These are phyloP conservation scores for Metarhizium guizhouense DNA, from an alignment of 2,329 filamentous ascomycete species.

Conservation along the genomic window DNA sequence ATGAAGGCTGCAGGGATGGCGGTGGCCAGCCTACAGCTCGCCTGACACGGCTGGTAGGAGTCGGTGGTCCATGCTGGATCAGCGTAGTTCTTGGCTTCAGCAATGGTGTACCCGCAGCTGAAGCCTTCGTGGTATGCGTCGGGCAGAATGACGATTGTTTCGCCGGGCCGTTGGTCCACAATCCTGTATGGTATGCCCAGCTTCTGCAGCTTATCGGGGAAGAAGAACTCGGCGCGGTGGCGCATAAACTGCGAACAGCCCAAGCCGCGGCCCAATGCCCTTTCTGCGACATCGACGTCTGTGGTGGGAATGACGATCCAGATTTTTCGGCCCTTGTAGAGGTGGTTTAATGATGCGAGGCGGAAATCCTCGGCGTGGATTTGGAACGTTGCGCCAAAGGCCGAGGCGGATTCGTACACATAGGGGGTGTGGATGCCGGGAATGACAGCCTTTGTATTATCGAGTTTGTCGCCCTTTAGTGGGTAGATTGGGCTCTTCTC, in stretches of 20 bases:
- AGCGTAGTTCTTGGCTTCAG: slow-evolving; percentile 31
- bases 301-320: slow-evolving; percentile 30
- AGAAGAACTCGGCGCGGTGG: slow-evolving; percentile 31
- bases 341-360: slow-evolving; percentile 28
- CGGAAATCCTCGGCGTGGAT: slow-evolving; percentile 32
- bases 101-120: slow-evolving; percentile 31
- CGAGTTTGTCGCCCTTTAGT: slow-evolving; percentile 26
- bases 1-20: slow-evolving; percentile 27
- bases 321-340: slow-evolving; percentile 31
- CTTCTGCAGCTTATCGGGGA: slow-evolving; percentile 29
- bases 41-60: slow-evolving; percentile 25
- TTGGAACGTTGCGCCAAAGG: slow-evolving; percentile 30
- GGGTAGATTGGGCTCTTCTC: slow-evolving; percentile 28
- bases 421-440: slow-evolving; percentile 32
- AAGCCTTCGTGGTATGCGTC: slow-evolving; percentile 32
- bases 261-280: slow-evolving; percentile 21
- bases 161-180: slow-evolving; percentile 28
- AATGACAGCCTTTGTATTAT: slow-evolving; percentile 27
- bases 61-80: slow-evolving; percentile 25
- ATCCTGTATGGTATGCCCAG: slow-evolving; percentile 28
- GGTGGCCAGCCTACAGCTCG: slow-evolving; percentile 23
- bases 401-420: slow-evolving; percentile 29
- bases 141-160: slow-evolving; percentile 30
- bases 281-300: slow-evolving; percentile 24
- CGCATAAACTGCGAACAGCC: slow-evolving; percentile 32